Evolutionary conservation across 2,329 filamentous ascomycete species (phyloP).

Genomic region (Arthrobotrys entomopaga): DNA sequence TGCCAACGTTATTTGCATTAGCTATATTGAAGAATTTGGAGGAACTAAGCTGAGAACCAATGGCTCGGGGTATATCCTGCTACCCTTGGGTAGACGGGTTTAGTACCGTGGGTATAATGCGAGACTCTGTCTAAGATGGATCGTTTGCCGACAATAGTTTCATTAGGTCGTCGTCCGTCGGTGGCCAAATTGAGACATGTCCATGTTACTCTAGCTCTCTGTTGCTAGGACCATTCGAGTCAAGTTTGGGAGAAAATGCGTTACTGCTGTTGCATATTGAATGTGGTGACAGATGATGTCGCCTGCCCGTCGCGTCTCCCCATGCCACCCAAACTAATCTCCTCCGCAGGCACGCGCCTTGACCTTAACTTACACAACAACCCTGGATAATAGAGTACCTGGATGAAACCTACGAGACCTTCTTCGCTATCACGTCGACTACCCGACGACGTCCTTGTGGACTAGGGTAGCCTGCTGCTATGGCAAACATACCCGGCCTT

Average conservation of each 20-base stretch:
- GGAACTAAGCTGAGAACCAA: too few relatives aligned
- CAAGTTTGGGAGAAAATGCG: neutral
- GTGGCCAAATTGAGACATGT: too few relatives aligned
- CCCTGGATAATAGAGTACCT: neutral
- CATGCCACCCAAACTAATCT: neutral
- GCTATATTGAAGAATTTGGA: too few relatives aligned
- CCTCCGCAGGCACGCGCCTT: slow-evolving; percentile 1
- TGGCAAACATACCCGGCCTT: slow-evolving; percentile 37
- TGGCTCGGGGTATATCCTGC: too few relatives aligned
- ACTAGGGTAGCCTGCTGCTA: slow-evolving; percentile 18
- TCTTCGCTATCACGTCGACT: slow-evolving; percentile 4
- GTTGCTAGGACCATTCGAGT: neutral
- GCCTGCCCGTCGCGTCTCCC: slow-evolving; percentile 16
- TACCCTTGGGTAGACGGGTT: too few relatives aligned
- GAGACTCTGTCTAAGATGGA: too few relatives aligned
- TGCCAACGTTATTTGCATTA: too few relatives aligned
- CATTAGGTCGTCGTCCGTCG: too few relatives aligned
- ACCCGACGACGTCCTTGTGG: slow-evolving; percentile 24
- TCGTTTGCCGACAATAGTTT: too few relatives aligned
- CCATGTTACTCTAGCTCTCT: neutral
- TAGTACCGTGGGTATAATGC: too few relatives aligned
- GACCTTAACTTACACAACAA: too few relatives aligned
- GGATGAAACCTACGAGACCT: neutral
- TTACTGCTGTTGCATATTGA: slow-evolving; percentile 12
- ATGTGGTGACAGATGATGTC: slow-evolving; percentile 7